A percentile compares a stretch with the other conserved stretches of the same genome.
Evolutionary conservation across 257 asterid genomes (phyloP).

Genomic region (Coffea eugenioides): DNA sequence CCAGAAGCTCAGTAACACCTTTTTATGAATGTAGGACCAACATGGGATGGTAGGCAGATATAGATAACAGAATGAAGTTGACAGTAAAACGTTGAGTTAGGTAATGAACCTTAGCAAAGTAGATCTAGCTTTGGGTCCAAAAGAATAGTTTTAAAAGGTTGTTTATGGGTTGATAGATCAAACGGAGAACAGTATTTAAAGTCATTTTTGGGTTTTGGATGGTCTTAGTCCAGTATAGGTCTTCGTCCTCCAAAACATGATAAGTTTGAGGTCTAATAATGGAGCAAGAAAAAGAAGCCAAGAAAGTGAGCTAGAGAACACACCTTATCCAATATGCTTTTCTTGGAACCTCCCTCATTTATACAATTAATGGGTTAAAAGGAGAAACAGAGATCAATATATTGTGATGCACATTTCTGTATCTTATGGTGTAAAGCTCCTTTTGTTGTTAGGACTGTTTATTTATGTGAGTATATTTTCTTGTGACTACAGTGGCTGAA

Average conservation of each 20-base stretch:
- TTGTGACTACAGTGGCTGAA: conserved; percentile 54
- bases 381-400: background rate
- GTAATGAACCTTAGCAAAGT: background rate
- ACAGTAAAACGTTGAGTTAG: background rate
- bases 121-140: background rate
- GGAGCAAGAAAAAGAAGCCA: background rate
- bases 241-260: background rate
- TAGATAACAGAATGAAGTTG: background rate
- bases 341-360: background rate
- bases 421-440: background rate
- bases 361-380: background rate
- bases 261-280: background rate
- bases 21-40: background rate
- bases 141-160: background rate
- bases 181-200: background rate
- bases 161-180: background rate
- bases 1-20: background rate
- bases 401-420: background rate
- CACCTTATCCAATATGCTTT: background rate
- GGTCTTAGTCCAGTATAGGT: background rate
- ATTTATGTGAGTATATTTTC: background rate
- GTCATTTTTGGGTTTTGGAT: background rate
- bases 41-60: background rate
- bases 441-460: background rate
- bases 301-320: background rate